Evolutionary conservation across 139 green algal species (phyloP).

Genomic region (Chlorella sp.): DNA sequence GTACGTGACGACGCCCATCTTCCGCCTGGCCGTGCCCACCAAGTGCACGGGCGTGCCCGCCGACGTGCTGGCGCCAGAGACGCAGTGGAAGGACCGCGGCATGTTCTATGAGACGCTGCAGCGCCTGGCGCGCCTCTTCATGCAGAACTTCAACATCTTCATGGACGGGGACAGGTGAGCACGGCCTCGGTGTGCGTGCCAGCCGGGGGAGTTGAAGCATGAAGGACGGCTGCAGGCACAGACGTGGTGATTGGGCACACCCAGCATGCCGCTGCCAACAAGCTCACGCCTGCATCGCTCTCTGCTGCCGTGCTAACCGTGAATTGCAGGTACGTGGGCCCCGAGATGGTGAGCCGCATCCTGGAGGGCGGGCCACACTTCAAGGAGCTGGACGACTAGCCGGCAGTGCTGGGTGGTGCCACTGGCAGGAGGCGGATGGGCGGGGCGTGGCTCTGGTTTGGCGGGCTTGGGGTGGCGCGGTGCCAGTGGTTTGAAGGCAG

Average conservation of each 20-base stretch:
- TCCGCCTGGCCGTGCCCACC: slow-evolving; percentile 66
- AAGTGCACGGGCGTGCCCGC: slow-evolving; percentile 52
- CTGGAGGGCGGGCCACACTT: neutral
- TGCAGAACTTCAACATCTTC: slow-evolving; percentile 2
- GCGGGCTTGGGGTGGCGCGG: no score
- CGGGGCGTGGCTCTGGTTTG: no score
- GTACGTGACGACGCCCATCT: slow-evolving; percentile 66
- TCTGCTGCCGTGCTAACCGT: no score
- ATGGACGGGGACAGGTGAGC: neutral
- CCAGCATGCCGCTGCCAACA: no score
- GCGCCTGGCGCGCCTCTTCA: slow-evolving; percentile 39
- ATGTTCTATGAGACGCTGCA: slow-evolving; percentile 55
- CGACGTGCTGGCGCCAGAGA: slow-evolving; percentile 63
- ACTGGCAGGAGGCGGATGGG: no score
- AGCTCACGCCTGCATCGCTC: no score
- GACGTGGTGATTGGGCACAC: neutral
- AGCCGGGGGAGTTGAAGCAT: neutral
- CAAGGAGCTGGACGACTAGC: neutral
- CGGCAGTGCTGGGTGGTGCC: no score
- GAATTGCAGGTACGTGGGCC: neutral
- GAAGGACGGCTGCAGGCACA: neutral
- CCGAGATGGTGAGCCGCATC: neutral
- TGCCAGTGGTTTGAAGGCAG: no score
- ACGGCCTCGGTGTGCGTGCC: no score
- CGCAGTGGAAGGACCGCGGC: slow-evolving; percentile 53